Percentiles rank a stretch among this genome's conserved stretches.
phyloP scores from a whole-genome alignment of 495 filamentous ascomycete species.

The Daldinia vernicosa region DNA sequence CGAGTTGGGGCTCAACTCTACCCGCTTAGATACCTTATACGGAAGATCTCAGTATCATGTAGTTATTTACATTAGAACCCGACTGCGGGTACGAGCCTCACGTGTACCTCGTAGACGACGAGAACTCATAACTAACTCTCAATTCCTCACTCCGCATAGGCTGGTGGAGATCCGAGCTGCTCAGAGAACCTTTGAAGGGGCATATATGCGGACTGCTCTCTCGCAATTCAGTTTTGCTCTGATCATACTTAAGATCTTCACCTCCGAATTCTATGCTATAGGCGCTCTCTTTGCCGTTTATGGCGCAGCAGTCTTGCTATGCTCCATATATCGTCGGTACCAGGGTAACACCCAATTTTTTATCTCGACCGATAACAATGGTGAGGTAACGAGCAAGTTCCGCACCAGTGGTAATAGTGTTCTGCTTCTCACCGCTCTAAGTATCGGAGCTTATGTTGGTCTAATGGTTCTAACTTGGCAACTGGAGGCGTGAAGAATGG shows the following conservation, averaged over 20 bases:
- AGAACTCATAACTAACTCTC: slow-evolving; percentile 17
- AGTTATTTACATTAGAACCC: slow-evolving; percentile 7
- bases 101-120: background rate
- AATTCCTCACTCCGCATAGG: slow-evolving; percentile 44
- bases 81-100: background rate
- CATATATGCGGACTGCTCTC: slow-evolving; percentile 93
- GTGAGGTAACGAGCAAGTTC: slow-evolving; percentile 72
- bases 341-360: slow-evolving; percentile 96
- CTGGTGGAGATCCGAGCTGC: slow-evolving; percentile 93
- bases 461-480: slow-evolving; percentile 78
- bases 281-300: slow-evolving; percentile 93
- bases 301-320: slow-evolving; percentile 82
- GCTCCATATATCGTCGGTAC: slow-evolving; percentile 81
- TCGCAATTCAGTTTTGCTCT: slow-evolving; percentile 94
- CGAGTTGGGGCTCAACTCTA: slow-evolving; percentile 13
- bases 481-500: slow-evolving; percentile 49
- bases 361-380: slow-evolving; percentile 70
- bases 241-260: slow-evolving; percentile 96
- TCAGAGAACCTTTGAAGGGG: slow-evolving; percentile 96
- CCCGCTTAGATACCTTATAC: background rate
- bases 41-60: slow-evolving; percentile 20
- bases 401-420: slow-evolving; percentile 88
- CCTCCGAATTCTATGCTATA: slow-evolving; percentile 90
- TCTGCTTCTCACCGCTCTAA: slow-evolving; percentile 81
- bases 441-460: slow-evolving; percentile 80